Percentiles rank a stretch among this genome's conserved stretches.
phyloP scores from a whole-genome alignment of 2,329 filamentous ascomycete species.

The Thielaviopsis euricoi region DNA sequence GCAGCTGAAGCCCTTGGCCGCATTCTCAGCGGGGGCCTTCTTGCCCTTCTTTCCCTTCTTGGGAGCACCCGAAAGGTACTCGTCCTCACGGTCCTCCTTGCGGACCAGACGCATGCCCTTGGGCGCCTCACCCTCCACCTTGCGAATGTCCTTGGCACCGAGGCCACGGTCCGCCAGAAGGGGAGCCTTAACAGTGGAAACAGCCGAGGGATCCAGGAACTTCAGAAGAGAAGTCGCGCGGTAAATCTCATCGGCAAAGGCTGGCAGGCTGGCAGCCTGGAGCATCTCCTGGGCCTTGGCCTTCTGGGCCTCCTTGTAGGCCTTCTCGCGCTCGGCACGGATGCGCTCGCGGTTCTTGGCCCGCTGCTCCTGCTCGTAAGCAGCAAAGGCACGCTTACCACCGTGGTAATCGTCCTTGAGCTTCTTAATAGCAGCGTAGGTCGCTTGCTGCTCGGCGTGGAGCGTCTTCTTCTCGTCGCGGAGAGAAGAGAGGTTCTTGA shows the following conservation, averaged over 20 bases:
- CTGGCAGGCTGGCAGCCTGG: constrained; percentile 67
- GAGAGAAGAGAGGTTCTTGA: constrained; percentile 71
- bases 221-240: constrained; percentile 74
- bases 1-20: constrained; percentile 54
- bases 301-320: constrained; percentile 56
- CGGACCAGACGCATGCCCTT: constrained; percentile 72
- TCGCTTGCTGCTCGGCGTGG: constrained; percentile 72
- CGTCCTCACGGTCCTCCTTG: constrained; percentile 79
- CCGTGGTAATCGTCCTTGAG: constrained; percentile 81
- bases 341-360: constrained; percentile 61
- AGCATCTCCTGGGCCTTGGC: constrained; percentile 61
- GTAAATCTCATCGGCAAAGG: constrained; percentile 85
- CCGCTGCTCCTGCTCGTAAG: constrained; percentile 71
- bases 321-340: constrained; percentile 63
- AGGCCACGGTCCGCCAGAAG: constrained; percentile 54
- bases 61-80: constrained; percentile 66
- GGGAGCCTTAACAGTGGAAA: constrained; percentile 47
- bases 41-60: constrained; percentile 85
- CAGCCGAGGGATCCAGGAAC: constrained; percentile 69
- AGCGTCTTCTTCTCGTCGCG: constrained; percentile 75
- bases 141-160: constrained; percentile 63
- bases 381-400: constrained; percentile 63
- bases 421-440: constrained; percentile 65
- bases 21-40: constrained; percentile 23
- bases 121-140: constrained; percentile 65